Conservation (phyloP, 306 rosid genomes). For the Castanea sativa region DNA sequence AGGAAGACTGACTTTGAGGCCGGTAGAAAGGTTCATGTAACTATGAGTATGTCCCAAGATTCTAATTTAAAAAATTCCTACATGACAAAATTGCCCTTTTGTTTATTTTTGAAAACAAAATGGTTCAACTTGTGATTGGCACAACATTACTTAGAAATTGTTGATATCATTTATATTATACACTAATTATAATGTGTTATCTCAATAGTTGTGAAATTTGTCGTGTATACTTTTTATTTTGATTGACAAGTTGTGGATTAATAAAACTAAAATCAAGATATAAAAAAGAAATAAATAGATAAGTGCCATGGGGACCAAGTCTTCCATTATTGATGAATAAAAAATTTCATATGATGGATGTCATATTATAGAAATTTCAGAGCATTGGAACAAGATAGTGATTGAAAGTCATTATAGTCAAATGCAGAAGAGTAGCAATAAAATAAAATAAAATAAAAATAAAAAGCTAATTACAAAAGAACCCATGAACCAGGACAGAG, state of each 20-base stretch:
- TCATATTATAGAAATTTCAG: conserved; percentile 6
- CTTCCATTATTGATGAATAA: conserved; percentile 16
- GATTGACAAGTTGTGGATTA: neutral
- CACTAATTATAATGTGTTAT: too few species aligned
- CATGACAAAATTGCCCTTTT: conserved; percentile 22
- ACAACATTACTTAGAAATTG: too few species aligned
- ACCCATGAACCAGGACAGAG: conserved; percentile 20
- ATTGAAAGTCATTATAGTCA: neutral
- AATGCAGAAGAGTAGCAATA: conserved; percentile 1
- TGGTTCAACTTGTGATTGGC: too few species aligned
- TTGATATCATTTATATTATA: too few species aligned
- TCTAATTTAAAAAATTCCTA: conserved; percentile 3
- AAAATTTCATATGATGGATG: conserved; percentile 15
- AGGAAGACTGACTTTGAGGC: conserved; percentile 20
- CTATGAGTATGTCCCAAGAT: conserved; percentile 9
- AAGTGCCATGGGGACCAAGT: conserved; percentile 23
- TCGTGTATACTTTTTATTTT: too few species aligned
- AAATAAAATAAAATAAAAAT: neutral
- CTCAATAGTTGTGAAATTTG: too few species aligned
- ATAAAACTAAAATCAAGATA: neutral
- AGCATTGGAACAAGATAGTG: neutral
- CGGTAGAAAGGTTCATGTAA: conserved; percentile 19
- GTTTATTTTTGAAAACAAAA: neutral
- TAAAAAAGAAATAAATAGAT: neutral
- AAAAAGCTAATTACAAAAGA: neutral